Conservation (phyloP, 805 yeast species). For the Maudiozyma barnettii region DNA sequence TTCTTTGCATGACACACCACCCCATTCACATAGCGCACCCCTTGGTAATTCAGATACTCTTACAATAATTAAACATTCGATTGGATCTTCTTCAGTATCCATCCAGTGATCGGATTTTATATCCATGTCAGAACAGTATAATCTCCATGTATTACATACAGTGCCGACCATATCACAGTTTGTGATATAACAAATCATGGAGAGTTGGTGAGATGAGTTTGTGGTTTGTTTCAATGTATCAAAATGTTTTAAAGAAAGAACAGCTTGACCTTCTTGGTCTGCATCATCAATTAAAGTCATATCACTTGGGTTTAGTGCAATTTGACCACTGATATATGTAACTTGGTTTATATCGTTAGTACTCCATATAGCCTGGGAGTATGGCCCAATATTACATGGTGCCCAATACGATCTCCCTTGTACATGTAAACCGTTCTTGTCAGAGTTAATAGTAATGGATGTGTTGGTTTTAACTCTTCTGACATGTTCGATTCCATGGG, state of each 20-base stretch:
- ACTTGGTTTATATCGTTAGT: conserved; percentile 39
- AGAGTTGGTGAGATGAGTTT: conserved; percentile 36
- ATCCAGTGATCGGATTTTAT: conserved; percentile 16
- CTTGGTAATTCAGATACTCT: conserved; percentile 53
- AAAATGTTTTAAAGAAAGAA: conserved; percentile 67
- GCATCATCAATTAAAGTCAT: conserved; percentile 41
- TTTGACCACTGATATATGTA: conserved; percentile 78
- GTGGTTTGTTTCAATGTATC: conserved; percentile 50
- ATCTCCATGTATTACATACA: conserved; percentile 34
- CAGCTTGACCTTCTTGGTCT: conserved; percentile 30
- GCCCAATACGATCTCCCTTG: conserved; percentile 97
- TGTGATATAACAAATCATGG: conserved; percentile 49
- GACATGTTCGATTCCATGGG: not conserved
- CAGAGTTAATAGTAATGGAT: conserved; percentile 7
- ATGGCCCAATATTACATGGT: conserved; percentile 96
- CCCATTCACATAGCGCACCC: conserved; percentile 64
- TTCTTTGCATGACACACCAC: conserved; percentile 46
- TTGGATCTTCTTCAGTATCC: conserved; percentile 18
- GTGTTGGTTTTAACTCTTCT: not conserved
- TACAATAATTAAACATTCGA: conserved; percentile 38
- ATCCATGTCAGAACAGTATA: conserved; percentile 29
- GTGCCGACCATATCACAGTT: conserved; percentile 27
- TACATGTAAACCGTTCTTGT: conserved; percentile 71
- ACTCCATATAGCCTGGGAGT: conserved; percentile 65
- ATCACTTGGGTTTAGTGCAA: conserved; percentile 66